Evolutionary conservation across 2,329 filamentous ascomycete genomes (phyloP).

Genomic region (Periconia macrospinosa): DNA sequence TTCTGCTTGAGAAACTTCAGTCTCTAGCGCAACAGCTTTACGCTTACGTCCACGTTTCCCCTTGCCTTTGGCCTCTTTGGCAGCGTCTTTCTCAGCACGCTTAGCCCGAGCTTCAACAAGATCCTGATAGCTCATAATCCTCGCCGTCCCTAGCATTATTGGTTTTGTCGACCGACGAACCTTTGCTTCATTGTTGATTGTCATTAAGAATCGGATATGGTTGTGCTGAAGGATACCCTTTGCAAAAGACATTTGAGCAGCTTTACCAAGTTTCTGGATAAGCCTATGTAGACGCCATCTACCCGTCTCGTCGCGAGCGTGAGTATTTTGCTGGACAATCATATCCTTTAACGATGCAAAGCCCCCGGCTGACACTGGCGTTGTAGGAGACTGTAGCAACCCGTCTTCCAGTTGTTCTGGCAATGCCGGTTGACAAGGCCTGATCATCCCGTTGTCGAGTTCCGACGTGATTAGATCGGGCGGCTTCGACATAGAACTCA

Average conservation of each 20-base stretch:
- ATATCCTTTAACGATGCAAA: constrained; percentile 4
- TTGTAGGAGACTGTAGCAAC: constrained; percentile 2
- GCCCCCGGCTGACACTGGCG: constrained; percentile 16
- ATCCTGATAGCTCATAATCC: constrained; percentile 26
- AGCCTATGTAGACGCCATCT: constrained; percentile 12
- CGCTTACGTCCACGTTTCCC: constrained; percentile 5
- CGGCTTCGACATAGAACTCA: constrained; percentile 26
- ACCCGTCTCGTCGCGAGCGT: constrained; percentile 2
- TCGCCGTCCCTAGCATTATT: constrained; percentile 20
- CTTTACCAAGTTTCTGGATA: constrained; percentile 15
- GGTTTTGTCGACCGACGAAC: constrained; percentile 20
- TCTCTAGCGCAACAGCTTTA: background rate
- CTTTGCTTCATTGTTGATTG: constrained; percentile 28
- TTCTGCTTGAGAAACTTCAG: background rate
- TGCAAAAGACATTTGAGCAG: constrained; percentile 23
- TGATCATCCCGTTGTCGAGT: too few relatives aligned
- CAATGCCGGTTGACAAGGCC: too few relatives aligned
- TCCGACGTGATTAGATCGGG: too few relatives aligned
- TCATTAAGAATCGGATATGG: constrained; percentile 23
- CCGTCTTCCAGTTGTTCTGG: background rate
- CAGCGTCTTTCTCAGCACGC: constrained; percentile 19
- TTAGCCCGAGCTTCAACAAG: constrained; percentile 19
- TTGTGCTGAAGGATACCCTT: constrained; percentile 22
- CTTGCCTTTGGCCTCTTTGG: constrained; percentile 16
- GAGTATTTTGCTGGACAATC: background rate